Evolutionary conservation across 306 rosid species (phyloP).

Genomic region (Prunus salicina): DNA sequence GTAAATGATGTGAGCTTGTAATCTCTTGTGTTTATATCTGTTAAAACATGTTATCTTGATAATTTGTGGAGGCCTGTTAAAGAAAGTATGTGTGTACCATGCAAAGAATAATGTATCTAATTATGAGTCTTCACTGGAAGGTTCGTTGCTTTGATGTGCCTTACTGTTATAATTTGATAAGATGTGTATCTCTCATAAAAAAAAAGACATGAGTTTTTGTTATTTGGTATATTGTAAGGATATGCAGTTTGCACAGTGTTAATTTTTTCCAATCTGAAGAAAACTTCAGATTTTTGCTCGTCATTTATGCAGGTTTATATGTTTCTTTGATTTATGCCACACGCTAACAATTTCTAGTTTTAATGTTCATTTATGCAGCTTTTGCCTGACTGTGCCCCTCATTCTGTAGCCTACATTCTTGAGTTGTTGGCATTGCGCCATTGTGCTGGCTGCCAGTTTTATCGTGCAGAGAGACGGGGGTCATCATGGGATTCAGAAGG

Average conservation of each 20-base stretch:
- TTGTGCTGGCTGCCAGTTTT: constrained; percentile 91
- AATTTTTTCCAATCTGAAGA: not conserved
- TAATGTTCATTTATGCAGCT: constrained; percentile 58
- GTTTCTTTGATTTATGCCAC: not conserved
- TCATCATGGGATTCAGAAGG: constrained; percentile 82
- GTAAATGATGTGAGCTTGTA: not conserved
- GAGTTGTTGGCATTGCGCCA: constrained; percentile 67
- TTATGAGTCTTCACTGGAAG: not conserved
- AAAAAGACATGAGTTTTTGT: not conserved
- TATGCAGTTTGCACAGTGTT: not conserved
- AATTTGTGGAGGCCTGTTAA: not conserved
- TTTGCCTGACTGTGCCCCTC: constrained; percentile 88
- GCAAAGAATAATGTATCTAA: not conserved
- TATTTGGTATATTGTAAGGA: not conserved
- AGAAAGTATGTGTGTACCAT: not conserved
- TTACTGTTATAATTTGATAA: not conserved
- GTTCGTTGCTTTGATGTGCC: not conserved
- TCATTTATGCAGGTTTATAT: not conserved
- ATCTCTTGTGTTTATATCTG: not conserved
- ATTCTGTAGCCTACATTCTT: constrained; percentile 75
- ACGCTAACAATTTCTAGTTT: constrained; percentile 5
- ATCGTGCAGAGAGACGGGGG: constrained; percentile 87
- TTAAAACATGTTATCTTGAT: no score
- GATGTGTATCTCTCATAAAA: not conserved
- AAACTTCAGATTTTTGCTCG: not conserved